Evolutionary conservation across 306 rosid genomes (phyloP).

Genomic region (Inga laurina): DNA sequence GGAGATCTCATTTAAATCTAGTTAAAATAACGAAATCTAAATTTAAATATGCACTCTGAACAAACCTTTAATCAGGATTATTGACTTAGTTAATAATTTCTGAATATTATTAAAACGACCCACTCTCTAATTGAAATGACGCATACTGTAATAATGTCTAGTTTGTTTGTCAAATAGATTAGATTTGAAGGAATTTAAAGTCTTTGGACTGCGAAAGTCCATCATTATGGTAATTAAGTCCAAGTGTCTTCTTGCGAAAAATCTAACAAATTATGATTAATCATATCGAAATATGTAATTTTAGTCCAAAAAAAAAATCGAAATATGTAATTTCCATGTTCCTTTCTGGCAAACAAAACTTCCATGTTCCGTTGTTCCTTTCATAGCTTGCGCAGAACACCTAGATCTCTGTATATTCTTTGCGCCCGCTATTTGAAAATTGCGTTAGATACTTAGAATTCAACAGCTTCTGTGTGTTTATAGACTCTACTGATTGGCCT

Average conservation of each 20-base stretch:
- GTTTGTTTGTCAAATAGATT: slow-evolving; percentile 12
- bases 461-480: too few species aligned
- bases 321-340: neutral
- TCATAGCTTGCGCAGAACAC: neutral
- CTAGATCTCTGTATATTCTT: neutral
- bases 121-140: neutral
- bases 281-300: neutral
- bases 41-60: too few species aligned
- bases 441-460: too few species aligned
- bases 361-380: too few species aligned
- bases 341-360: neutral
- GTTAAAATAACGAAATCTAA: too few species aligned
- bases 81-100: too few species aligned
- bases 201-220: neutral
- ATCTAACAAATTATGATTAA: neutral
- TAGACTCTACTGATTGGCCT: too few species aligned
- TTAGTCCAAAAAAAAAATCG: neutral
- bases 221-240: neutral
- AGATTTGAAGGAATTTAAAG: neutral
- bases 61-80: too few species aligned
- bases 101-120: too few species aligned
- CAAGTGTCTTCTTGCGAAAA: neutral
- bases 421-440: too few species aligned
- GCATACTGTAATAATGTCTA: neutral
- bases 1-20: too few species aligned